phyloP scores from a whole-genome alignment of 495 filamentous ascomycete genomes.

The Aspergillus wentii region DNA sequence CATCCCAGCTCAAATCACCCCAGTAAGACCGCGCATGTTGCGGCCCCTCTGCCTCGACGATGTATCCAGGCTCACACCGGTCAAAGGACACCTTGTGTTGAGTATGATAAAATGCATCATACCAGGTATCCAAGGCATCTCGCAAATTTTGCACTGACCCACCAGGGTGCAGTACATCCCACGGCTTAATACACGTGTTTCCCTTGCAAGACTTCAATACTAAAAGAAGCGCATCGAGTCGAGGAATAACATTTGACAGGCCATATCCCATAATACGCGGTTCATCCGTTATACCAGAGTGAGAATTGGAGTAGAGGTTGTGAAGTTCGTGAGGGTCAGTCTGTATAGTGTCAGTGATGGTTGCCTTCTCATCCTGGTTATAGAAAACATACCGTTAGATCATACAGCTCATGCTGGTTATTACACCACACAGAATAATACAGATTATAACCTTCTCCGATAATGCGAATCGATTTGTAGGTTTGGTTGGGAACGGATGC shows the following conservation, averaged over 20 bases:
- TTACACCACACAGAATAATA: slow-evolving; percentile 66
- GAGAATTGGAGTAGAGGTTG: slow-evolving; percentile 44
- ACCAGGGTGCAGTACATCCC: slow-evolving; percentile 52
- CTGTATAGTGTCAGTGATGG: slow-evolving; percentile 15
- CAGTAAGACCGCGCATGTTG: slow-evolving; percentile 30
- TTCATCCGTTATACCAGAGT: too few relatives aligned
- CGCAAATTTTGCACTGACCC: slow-evolving; percentile 31
- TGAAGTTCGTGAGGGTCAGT: slow-evolving; percentile 56
- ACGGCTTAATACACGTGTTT: slow-evolving; percentile 51
- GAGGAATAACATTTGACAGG: slow-evolving; percentile 37
- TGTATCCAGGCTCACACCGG: slow-evolving; percentile 56
- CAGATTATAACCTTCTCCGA: slow-evolving; percentile 49
- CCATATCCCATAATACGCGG: slow-evolving; percentile 38
- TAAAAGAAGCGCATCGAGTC: slow-evolving; percentile 57
- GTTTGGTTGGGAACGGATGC: slow-evolving; percentile 47
- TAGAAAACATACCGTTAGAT: slow-evolving; percentile 41
- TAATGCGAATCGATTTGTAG: slow-evolving; percentile 58
- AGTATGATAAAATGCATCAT: slow-evolving; percentile 53
- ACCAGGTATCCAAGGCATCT: slow-evolving; percentile 41
- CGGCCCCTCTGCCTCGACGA: slow-evolving; percentile 57
- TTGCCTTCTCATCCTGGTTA: not conserved
- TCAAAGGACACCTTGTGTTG: slow-evolving; percentile 47
- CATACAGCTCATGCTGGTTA: slow-evolving; percentile 61
- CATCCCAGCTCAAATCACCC: slow-evolving; percentile 29
- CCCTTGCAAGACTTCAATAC: slow-evolving; percentile 62